Base-by-base conservation (phyloP, 78 protist genomes). In the Paulinella micropora region DNA sequence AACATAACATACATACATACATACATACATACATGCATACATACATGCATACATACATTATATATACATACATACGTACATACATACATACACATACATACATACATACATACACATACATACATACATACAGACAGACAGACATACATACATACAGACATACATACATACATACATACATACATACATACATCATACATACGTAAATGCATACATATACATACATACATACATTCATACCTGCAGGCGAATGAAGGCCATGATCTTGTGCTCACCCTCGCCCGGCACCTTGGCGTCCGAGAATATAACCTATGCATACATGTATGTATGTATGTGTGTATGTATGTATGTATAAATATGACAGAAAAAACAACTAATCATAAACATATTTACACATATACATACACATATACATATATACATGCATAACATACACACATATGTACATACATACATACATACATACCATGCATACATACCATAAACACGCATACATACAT, bases 201-300 rank as follows among this genome's bases (percentile, higher is more conserved):
- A 51, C 15, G 6, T 51, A 6, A 51, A 51, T 51, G 6, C 73
- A 23, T 15, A 51, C 15, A 39, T 28, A 85, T 39, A 39, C 77
- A 85, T 51, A 51, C 73, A 51, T 51, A 51, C 15, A 23, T 51
- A 6, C 6, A 51, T 51, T 51, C 73, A 23, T 15, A 51, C 15
- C 15, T 51, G 32, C 73, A 51, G 37, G 39, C 39, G 79, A 36
- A 99, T 93, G 87, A 87, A 97, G 31, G 97, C 97, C 94, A 99
- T 96, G 85, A 98, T 95, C 93, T 98, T 98, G 94, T 98, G 99
- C 94, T 98, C 99, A n/a, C 99, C 90, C 40, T 77, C 40, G 64
- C 86, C 90, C 26, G 86, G 82, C 32, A n/a, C 83, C 6, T 35
- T 0, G 29, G 38, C 0, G 81, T 40, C 39, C 1, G 88, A 83